Conservation (phyloP, 495 filamentous ascomycete genomes). For the Neurospora cerealis region DNA sequence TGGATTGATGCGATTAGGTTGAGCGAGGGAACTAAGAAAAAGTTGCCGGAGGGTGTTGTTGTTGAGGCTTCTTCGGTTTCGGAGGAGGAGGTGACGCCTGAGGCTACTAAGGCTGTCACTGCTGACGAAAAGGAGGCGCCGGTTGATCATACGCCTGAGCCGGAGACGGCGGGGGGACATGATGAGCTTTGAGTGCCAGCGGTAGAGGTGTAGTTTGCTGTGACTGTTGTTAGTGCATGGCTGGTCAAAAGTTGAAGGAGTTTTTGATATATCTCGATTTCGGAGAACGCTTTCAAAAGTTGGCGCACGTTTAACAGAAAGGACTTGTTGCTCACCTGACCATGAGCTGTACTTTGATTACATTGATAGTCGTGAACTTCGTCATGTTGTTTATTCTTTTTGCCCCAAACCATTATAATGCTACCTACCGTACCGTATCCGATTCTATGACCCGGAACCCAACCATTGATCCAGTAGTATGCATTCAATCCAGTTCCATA, state of each 20-base stretch:
- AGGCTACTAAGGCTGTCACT: slow-evolving; percentile 21
- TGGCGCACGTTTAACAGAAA: not conserved
- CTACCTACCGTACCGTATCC: not conserved
- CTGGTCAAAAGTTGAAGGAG: not conserved
- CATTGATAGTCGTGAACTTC: not conserved
- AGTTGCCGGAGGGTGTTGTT: slow-evolving; percentile 66
- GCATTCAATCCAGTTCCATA: slow-evolving; percentile 34
- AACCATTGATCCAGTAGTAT: not conserved
- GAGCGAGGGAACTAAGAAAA: slow-evolving; percentile 73
- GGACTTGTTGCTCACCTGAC: not conserved
- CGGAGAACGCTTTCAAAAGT: not conserved
- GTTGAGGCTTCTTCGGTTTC: slow-evolving; percentile 36
- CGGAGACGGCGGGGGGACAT: slow-evolving; percentile 23
- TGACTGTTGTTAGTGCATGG: not conserved
- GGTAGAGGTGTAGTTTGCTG: not conserved
- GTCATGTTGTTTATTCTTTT: not conserved
- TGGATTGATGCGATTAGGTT: slow-evolving; percentile 86
- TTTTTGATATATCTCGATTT: not conserved
- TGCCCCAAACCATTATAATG: not conserved
- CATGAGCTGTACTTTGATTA: not conserved
- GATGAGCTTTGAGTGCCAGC: slow-evolving; percentile 31
- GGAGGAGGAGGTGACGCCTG: slow-evolving; percentile 27
- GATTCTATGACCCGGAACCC: not conserved
- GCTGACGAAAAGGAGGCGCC: slow-evolving; percentile 10
- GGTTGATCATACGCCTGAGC: slow-evolving; percentile 21